These are phyloP conservation scores for Coemansia sp. DNA, from an alignment of 192 early-diverging fungal species.

Conservation along the genomic window DNA sequence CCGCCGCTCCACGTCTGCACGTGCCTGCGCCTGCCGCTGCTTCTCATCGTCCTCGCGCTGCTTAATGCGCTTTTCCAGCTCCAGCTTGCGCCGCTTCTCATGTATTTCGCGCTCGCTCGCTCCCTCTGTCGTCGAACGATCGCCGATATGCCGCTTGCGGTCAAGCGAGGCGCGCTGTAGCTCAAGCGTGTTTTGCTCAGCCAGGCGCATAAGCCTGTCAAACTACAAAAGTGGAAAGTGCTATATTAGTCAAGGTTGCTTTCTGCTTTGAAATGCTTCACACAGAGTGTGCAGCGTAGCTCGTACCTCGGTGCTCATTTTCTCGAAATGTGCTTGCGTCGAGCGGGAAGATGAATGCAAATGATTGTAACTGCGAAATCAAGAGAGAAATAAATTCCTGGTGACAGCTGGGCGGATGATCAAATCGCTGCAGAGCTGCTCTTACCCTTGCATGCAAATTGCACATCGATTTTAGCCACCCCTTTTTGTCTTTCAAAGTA, in stretches of 20 bases:
- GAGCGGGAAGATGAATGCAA: no score
- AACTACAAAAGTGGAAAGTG: constrained; percentile 20
- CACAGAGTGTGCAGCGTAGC: no score
- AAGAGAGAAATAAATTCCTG: no score
- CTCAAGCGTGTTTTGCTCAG: constrained; percentile 45
- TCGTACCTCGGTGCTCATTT: no score
- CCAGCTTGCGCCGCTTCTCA: constrained; percentile 29
- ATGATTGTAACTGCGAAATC: no score
- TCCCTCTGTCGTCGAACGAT: not conserved
- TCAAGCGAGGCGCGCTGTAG: constrained; percentile 31
- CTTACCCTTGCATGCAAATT: not conserved
- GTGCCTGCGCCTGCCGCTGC: constrained; percentile 9
- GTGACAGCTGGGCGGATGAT: not conserved
- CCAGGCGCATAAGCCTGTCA: constrained; percentile 47
- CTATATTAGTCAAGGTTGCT: not conserved
- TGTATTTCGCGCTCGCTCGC: constrained; percentile 10
- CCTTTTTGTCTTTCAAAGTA: not conserved
- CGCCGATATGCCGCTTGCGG: constrained; percentile 19
- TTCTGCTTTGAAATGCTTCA: not conserved
- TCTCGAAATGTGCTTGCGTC: no score
- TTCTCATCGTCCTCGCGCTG: constrained; percentile 37
- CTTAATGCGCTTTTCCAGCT: constrained; percentile 27
- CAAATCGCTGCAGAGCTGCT: not conserved
- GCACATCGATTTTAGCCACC: not conserved
- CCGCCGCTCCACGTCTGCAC: constrained; percentile 11